phyloP scores from a whole-genome alignment of 805 yeast species.

The Teunomyces pallodes region DNA sequence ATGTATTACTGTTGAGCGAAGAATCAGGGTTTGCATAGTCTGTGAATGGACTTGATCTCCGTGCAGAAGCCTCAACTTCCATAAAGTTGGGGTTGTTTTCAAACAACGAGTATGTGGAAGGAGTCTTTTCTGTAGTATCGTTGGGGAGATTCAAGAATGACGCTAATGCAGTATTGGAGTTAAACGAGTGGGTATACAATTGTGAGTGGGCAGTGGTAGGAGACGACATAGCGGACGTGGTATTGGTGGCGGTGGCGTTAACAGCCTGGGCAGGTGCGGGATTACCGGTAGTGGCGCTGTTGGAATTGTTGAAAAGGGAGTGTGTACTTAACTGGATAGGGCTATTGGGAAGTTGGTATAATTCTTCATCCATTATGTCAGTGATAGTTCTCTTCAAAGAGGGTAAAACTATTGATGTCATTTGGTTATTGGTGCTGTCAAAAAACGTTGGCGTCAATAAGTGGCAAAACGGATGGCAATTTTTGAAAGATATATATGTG shows the following conservation, averaged over 20 bases:
- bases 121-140: conserved; percentile 22
- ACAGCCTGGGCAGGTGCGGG: conserved; percentile 6
- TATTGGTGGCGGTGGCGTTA: conserved; percentile 10
- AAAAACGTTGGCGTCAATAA: neutral
- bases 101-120: conserved; percentile 1
- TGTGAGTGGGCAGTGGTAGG: conserved; percentile 11
- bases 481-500: conserved; percentile 5
- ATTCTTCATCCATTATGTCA: conserved; percentile 60
- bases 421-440: conserved; percentile 10
- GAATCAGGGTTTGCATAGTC: conserved; percentile 42
- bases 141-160: conserved; percentile 29
- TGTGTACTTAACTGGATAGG: conserved; percentile 11
- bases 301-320: neutral
- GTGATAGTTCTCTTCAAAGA: conserved; percentile 51
- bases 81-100: neutral
- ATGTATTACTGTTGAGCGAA: conserved; percentile 11
- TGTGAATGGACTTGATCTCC: conserved; percentile 28
- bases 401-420: conserved; percentile 52
- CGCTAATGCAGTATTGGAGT: conserved; percentile 12
- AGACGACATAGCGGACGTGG: conserved; percentile 7
- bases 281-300: neutral
- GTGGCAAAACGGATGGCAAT: conserved; percentile 6
- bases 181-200: conserved; percentile 12
- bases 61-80: neutral
- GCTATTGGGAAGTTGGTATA: conserved; percentile 41